Base-by-base conservation (phyloP, 202 grass and related monocot species). In the Dendrocalamus latiflorus region DNA sequence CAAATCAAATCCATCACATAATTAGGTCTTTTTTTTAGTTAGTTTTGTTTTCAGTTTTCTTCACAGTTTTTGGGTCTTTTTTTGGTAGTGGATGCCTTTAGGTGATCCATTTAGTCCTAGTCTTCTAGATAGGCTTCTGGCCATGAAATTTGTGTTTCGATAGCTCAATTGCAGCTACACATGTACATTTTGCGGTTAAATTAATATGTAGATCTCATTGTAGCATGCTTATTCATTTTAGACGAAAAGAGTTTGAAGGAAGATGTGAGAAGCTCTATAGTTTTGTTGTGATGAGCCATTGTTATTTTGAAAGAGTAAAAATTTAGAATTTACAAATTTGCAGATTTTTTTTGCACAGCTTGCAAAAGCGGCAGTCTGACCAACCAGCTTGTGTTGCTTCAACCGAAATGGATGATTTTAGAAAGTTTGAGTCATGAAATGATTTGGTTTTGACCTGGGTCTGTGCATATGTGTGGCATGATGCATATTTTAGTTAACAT, bases 1-100 rank as follows among this genome's bases (percentile, higher is more conserved):
- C 53, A 81, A 67, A 13, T 70, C 81, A 20, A 89, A 85, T 75
- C 87, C 87, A 70, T 89, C 87, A 17, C 87, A 89, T 43, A 89
- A 89, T 80, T 85, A 84, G 80, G 34, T 16, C 16, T 1, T 9
- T 8, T 26, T 56, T 41, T 26, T 30, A 39, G 22, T 37, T 68
- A 74, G 68, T 50, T 34, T 68, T 57, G 39, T 34, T 53, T 59
- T 65, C 37, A 72, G 55, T 73, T 53, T 64, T 44, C 5, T 77
- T 33, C 33, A 12, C 8, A 21, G 4, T 37, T 43, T 10, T 53
- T 61, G 21, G 18, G 3, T 50, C 21, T 28, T 63, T 21, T 44
- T 68, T n/a, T 33, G 5, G 21, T 80, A 54, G 24, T 45, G 56
- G 44, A 55, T 68, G 49, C 30, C 26, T 75, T 81, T 33, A 15